Base-by-base conservation (phyloP, 1,139 yeast species). In the Blastobotrys capitulatus region DNA sequence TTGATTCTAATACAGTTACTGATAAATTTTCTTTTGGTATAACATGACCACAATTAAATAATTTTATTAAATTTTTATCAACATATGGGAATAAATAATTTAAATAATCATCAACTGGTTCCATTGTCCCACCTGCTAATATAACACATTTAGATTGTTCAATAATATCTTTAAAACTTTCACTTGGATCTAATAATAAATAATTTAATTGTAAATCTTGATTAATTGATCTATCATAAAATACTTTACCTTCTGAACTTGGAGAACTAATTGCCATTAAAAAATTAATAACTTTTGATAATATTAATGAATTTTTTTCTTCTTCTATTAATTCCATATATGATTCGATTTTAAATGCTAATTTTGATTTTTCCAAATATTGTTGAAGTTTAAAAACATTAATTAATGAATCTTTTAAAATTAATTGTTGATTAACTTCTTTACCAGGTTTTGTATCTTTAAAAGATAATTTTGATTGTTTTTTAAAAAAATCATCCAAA, bases 111-210 rank as follows among this genome's bases (percentile, higher is more conserved):
- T 74, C 65, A 51, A 83, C 74, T 0, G 98, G 98, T 61, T 88
- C 95, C 97, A 90, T 89, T 0, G 98, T 90, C 16, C 98, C 98
- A 35, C 98, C 98, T 10, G 96, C 95, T 6, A 90, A 65, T 2
- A 90, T 72, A 0, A 90, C 83, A 63, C 94, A 84, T 56, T 75
- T 77, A 0, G 90, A 77, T 32, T 81, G 77, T 6, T 79, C 78
- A 0, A 87, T 79, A 1, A 90, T 72, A 12, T 81, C 83, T 52
- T 74, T 73, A 62, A 90, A 88, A 1, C 80, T 72, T 46, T 77
- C 79, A 50, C 90, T 80, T 1, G 97, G 96, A 60, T 90, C 96
- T 12, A 90, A 70, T 13, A 89, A 68, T 75, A 89, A 77, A 59
- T 90, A 90, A 55, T 80, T 79, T 42, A 88, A 65, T 1, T 74